Conservation (phyloP, 108 stramenopile genomes). For the Cyclotella cryptica region DNA sequence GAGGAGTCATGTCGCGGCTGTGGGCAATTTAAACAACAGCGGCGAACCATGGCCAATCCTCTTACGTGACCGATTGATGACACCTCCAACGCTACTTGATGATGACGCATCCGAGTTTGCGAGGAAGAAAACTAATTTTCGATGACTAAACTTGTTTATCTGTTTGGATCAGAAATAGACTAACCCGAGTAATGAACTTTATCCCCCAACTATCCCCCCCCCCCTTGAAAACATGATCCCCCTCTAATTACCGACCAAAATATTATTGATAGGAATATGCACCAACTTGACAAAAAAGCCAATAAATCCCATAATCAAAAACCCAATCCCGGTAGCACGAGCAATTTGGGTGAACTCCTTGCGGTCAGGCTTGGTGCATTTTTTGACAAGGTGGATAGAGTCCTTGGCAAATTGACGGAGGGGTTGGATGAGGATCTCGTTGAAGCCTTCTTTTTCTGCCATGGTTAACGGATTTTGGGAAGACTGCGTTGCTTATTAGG, state of each 20-base stretch:
- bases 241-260: constrained; percentile 87
- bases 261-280: constrained; percentile 99
- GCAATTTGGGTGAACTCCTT: constrained; percentile 97
- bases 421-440: constrained; percentile 93
- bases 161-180: constrained; percentile 1
- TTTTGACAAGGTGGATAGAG: constrained; percentile 96
- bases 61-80: constrained; percentile 37
- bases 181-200: neutral
- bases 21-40: neutral
- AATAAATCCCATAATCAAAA: constrained; percentile 99
- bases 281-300: constrained; percentile 99
- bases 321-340: constrained; percentile 94
- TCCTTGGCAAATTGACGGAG: constrained; percentile 97
- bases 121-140: neutral
- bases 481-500: neutral
- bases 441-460: constrained; percentile 87
- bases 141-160: constrained; percentile 2
- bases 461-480: constrained; percentile 19
- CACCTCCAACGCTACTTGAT: constrained; percentile 52
- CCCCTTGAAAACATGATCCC: constrained; percentile 2
- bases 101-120: constrained; percentile 39
- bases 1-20: constrained; percentile 42
- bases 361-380: constrained; percentile 99
- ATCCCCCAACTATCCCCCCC: neutral
- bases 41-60: constrained; percentile 37